Evolutionary conservation across 345 rosid genomes (phyloP).

Genomic region (Rubroshorea leprosula): DNA sequence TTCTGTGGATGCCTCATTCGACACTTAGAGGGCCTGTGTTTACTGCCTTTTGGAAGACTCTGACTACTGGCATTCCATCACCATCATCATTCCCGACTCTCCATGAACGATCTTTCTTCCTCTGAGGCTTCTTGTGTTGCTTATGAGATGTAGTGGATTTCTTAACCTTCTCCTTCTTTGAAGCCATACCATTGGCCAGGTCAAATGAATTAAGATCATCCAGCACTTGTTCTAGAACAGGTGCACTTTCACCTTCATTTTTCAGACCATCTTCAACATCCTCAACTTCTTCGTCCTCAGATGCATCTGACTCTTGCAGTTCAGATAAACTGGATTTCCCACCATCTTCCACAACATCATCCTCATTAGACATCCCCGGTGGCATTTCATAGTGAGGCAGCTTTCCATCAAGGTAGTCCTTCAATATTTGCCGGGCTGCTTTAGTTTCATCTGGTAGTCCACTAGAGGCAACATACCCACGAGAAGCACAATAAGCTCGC

Average conservation of each 20-base stretch:
- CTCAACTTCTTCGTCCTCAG: slow-evolving; percentile 30
- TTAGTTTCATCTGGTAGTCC: slow-evolving; percentile 91
- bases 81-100: slow-evolving; percentile 50
- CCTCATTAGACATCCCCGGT: slow-evolving; percentile 45
- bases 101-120: slow-evolving; percentile 66
- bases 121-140: slow-evolving; percentile 69
- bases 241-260: slow-evolving; percentile 20
- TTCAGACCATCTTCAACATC: slow-evolving; percentile 23
- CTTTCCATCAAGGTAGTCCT: slow-evolving; percentile 81
- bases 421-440: slow-evolving; percentile 80
- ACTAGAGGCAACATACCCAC: slow-evolving; percentile 83
- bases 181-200: slow-evolving; percentile 52
- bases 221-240: slow-evolving; percentile 46
- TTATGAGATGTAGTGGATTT: slow-evolving; percentile 51
- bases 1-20: slow-evolving; percentile 25
- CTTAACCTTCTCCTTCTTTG: slow-evolving; percentile 39
- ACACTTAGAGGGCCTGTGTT: slow-evolving; percentile 42
- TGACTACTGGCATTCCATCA: slow-evolving; percentile 70
- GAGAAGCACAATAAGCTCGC: slow-evolving; percentile 71
- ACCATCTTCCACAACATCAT: slow-evolving; percentile 20
- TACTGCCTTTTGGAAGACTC: slow-evolving; percentile 57
- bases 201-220: slow-evolving; percentile 75
- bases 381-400: slow-evolving; percentile 73
- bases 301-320: slow-evolving; percentile 32
- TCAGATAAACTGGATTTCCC: slow-evolving; percentile 23